Evolutionary conservation across 805 yeast genomes (phyloP), one percentile per base, ranked within the genome.

Genomic region (Zygosaccharomyces siamensis): DNA sequence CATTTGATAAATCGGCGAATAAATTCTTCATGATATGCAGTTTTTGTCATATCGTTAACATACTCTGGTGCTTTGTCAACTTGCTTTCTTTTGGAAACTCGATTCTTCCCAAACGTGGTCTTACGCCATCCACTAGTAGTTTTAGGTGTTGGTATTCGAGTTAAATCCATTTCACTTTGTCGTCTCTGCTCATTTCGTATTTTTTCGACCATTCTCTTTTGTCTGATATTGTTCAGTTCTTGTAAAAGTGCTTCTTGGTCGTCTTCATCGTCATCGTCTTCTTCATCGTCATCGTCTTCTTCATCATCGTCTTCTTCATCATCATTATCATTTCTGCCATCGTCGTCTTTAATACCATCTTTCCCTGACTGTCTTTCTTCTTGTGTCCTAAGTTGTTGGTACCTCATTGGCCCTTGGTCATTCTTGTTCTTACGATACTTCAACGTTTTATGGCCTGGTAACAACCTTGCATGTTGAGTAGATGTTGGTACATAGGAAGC

Each of bases 371-470:
- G 69, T 32, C 26, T 49, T 8, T 39, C 51, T 14, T 26, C 28
- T 10, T 7, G 28, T 10, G 11, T 10, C 10, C 8, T 10, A 7
- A 26, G 28, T 10, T 50, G 58, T 7, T 46, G 50, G 7, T 46
- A 50, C 7, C 43, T 50, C 3, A 28, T 41, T 5, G 11, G 41
- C 28, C 31, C 14, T n/a, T 28, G 32, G 7, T 4, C 27, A 33
- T 39, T 20, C 43, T 69, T 72, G 51, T 45, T 58, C 40, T 66
- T 71, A 40, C 84, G 62, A 47, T 60, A 74, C 56, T 83, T 82
- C 46, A 83, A 59, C 62, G 71, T 71, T 30, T 70, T 72, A 49
- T 83, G 84, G 1, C 79, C 80, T 0, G 85, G 81, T 8, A 77
- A 66, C 39, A 74, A 67, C 42, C 84, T 68, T 8, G 80, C 71